Evolutionary conservation across 345 rosid species (phyloP), one percentile per base, ranked within the genome.

Genomic region (Murraya paniculata): DNA sequence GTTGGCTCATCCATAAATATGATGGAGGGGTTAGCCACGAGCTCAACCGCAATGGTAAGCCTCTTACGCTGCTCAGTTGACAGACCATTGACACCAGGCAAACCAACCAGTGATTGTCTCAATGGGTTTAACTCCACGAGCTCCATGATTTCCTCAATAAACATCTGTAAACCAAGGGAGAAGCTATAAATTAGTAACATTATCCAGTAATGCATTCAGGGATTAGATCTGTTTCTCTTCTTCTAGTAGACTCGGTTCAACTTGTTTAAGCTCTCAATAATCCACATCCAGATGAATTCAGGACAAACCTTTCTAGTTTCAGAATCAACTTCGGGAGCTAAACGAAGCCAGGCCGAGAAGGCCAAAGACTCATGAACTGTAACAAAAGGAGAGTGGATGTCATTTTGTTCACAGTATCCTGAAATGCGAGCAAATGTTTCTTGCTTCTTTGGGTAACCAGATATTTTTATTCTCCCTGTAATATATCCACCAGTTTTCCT

Each of bases 1-100:
- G 90, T 87, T n/a, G 90, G 88, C 72, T 87, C 88, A 27, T 87
- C 90, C 88, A 87, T 80, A 77, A 87, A 85, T 35, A 87, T 85
- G 5, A 85, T 85, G 0, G 90, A 85, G 5, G 90, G 90, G 75
- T 87, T 87, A 25, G 90, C 90, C 58, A 87, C 90, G 3, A 87
- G 69, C 83, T 87, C 90, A n/a, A 87, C 88, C 18, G 88, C 88
- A 55, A 87, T 85, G 76, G 88, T 87, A 21, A 87, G 74, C 70
- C 90, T 73, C 68, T 85, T 87, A 24, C 88, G 80, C 33, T 88
- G 90, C 76, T 88, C 90, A 3, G 86, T 88, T 18, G 89, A 85
- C 9, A 85, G 81, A 24, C 90, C 90, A 74, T 25, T 85, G 36
- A 85, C 83, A 13, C 88, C 86, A 14, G 89, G 89, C 57, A 88